Percentiles rank a stretch among this genome's conserved stretches.
Conservation (phyloP, 1,284 basidiomycete species). For the Cutaneotrichosporon mucoides region DNA sequence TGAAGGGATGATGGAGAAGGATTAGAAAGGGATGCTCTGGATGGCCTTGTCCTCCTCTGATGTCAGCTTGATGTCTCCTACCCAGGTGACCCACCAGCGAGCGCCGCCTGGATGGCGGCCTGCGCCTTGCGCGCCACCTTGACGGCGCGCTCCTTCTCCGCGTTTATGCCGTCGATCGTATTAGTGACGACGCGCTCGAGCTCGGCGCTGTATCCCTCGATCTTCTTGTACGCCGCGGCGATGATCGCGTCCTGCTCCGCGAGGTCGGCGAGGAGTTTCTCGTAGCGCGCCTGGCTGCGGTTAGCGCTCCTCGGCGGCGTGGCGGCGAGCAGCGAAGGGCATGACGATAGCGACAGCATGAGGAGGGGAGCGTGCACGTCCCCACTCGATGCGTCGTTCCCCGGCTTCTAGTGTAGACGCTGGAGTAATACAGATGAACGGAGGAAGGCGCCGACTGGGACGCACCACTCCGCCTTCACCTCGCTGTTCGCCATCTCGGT, state of each 20-base stretch:
- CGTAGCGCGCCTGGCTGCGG: slow-evolving; percentile 6
- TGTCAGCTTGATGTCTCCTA: not conserved
- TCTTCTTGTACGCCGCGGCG: not conserved
- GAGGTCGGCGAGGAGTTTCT: not conserved
- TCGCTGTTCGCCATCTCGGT: not conserved
- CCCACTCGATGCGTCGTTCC: too few relatives aligned
- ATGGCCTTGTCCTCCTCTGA: not conserved
- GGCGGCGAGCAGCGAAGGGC: not conserved
- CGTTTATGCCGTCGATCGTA: not conserved
- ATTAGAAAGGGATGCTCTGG: too few relatives aligned
- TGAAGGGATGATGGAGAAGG: too few relatives aligned
- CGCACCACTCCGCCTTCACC: not conserved
- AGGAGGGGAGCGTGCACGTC: too few relatives aligned
- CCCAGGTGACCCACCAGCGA: not conserved
- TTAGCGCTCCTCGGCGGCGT: not conserved
- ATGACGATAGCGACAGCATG: not conserved
- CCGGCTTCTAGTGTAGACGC: too few relatives aligned
- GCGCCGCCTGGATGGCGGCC: not conserved
- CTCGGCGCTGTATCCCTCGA: not conserved
- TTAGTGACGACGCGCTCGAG: not conserved
- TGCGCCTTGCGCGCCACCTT: not conserved
- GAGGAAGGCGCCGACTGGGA: too few relatives aligned
- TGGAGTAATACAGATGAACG: too few relatives aligned
- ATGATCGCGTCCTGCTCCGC: slow-evolving; percentile 5
- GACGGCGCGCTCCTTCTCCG: not conserved